Evolutionary conservation across 768 basidiomycete species (phyloP), one percentile per base, ranked within the genome.

Genomic region (Boletellus ananas): DNA sequence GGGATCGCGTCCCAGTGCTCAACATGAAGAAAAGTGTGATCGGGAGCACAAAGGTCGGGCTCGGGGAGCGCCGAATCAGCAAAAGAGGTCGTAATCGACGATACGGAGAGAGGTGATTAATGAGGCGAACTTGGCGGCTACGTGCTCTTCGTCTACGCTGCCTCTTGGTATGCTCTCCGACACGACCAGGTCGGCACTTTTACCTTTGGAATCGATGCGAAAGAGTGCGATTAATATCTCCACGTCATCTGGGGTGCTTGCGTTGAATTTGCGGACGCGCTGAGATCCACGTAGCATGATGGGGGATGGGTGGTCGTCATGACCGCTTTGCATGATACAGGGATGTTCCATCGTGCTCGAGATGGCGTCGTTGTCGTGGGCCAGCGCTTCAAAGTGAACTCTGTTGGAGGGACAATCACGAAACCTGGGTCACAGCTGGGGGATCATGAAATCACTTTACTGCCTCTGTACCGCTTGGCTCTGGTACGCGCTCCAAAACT

Each of bases 361-460:
- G 36, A 68, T 56, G 6, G 95, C 90, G 20, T 78, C 72, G 63
- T 96, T 98, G 70, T 98, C 96, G 60, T 95, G 83, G 12, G 94
- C 94, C 38, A 98, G 70, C 1, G 93, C 86, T 46, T 83, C 78
- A 56, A 96, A 96, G 71, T 96, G 94, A 60, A 86, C 93, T 67
- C 95, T 99, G 68, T 47, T 9, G 27, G 27, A 37, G 25, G 9
- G 29, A 48, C 1, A 27, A 39, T 61, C 48, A 52, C 49, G 45
- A 17, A 17, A 40, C 34, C 36, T 45, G 35, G 43, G 34, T 35
- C 23, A 33, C 25, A 36, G 45, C 43, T 37, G 41, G 39, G 41
- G 56, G 38, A 55, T 9, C 25, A 38, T 17, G 17, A 45, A 49
- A 67, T 74, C 64, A 92, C 94, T 77, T 85, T 58, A 81, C 79